phyloP scores from a whole-genome alignment of 768 basidiomycete species.

The Agaricus sinodeliciosus region DNA sequence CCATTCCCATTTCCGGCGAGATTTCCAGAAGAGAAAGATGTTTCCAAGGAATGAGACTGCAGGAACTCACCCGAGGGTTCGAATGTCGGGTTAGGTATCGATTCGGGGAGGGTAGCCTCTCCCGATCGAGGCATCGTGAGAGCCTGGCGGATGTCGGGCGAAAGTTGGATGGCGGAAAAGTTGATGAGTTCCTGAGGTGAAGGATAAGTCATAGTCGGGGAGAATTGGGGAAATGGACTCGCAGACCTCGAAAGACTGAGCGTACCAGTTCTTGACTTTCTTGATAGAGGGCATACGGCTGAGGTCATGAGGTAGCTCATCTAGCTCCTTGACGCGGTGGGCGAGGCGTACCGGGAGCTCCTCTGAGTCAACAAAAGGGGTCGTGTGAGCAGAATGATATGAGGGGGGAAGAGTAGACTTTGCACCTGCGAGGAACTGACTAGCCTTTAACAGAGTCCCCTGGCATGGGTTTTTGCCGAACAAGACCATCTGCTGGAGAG shows the following conservation, averaged over 20 bases:
- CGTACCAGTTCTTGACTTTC: constrained; percentile 98
- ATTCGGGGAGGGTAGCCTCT: constrained; percentile 54
- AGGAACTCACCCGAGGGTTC: constrained; percentile 29
- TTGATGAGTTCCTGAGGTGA: constrained; percentile 72
- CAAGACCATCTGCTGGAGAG: constrained; percentile 94
- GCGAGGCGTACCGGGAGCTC: constrained; percentile 93
- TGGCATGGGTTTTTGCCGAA: constrained; percentile 96
- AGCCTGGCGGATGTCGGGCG: constrained; percentile 61
- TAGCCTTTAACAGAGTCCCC: constrained; percentile 88
- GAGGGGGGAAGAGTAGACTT: background rate
- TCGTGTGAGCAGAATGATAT: background rate
- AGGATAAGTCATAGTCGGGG: constrained; percentile 8
- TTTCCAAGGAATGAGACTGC: constrained; percentile 9
- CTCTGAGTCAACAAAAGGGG: constrained; percentile 39
- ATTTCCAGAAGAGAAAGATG: constrained; percentile 13
- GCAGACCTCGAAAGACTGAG: constrained; percentile 92
- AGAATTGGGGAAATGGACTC: background rate
- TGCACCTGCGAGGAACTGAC: constrained; percentile 78
- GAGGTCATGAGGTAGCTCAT: constrained; percentile 88
- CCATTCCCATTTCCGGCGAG: constrained; percentile 34
- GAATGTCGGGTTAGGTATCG: constrained; percentile 74
- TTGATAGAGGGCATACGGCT: constrained; percentile 88
- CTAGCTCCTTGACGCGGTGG: constrained; percentile 93
- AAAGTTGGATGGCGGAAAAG: constrained; percentile 74
- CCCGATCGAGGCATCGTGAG: constrained; percentile 44